A percentile compares a stretch with the other conserved stretches of the same genome.
Evolutionary conservation across 495 filamentous ascomycete species (phyloP).

Genomic region (Xylaria grammica): DNA sequence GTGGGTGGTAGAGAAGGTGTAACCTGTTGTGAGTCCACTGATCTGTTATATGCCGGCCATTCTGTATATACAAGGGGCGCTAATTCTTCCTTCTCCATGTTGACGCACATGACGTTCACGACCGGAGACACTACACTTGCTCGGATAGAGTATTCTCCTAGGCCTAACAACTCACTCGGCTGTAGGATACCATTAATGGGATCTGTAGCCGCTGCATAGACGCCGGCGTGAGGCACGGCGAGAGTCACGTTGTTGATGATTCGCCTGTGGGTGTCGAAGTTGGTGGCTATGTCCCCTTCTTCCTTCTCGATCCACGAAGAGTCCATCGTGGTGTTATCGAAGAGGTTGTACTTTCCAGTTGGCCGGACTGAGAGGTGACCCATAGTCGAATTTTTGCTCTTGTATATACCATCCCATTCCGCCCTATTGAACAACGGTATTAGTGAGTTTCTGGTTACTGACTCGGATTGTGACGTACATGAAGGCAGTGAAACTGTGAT

Average conservation of each 20-base stretch:
- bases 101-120: constrained; percentile 72
- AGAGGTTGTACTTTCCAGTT: constrained; percentile 58
- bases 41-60: constrained; percentile 53
- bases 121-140: constrained; percentile 70
- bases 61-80: constrained; percentile 63
- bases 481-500: constrained; percentile 43
- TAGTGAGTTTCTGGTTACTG: constrained; percentile 56
- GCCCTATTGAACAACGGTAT: constrained; percentile 33
- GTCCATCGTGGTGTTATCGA: constrained; percentile 68
- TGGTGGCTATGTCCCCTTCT: constrained; percentile 48
- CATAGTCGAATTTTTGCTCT: constrained; percentile 42
- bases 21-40: constrained; percentile 16
- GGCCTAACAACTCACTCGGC: constrained; percentile 64
- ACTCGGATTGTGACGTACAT: constrained; percentile 27
- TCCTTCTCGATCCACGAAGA: constrained; percentile 64
- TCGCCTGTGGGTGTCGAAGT: constrained; percentile 51
- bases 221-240: constrained; percentile 72
- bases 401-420: constrained; percentile 53
- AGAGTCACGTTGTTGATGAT: constrained; percentile 75
- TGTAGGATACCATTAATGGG: constrained; percentile 67
- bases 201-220: constrained; percentile 65
- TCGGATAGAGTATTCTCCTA: constrained; percentile 67
- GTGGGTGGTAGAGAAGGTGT: constrained; percentile 26
- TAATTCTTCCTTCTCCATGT: constrained; percentile 62
- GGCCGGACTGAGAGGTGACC: constrained; percentile 52